Base-by-base conservation (phyloP, 768 basidiomycete genomes). In the Suillus fuscotomentosus region DNA sequence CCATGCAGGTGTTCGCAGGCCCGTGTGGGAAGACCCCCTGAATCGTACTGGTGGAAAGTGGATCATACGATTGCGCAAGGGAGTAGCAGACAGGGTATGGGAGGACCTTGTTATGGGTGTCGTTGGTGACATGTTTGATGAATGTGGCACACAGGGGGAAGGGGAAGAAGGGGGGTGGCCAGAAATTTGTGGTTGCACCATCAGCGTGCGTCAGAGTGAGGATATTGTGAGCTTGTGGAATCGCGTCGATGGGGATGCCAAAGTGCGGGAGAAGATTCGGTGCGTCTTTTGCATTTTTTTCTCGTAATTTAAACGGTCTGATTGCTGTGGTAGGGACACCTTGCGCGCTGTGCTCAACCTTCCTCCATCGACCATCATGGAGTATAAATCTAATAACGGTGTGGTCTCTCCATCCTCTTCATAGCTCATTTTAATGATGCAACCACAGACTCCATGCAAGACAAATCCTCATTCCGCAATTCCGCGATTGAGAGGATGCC, bases 141-240 rank as follows among this genome's bases (percentile, higher is more conserved):
- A 86, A 47, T 87, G 86, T 69, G 69, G 80, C 76, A 65, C 64
- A 53, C 38, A 57, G 15, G 71, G 70, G 51, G 80, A 81, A 20
- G 76, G 65, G 38, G 76, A 75, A 39, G 70, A 78, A 4, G 74
- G 78, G 1, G 76, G 70, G 5, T 86, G 83, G 83, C 90, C 90
- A 22, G 91, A 94, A 74, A 94, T 99, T 41, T 95, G 95, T 71
- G 97, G 96, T 48, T 95, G 94, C 73, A 98, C 96, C 38, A 90
- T 99, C 73, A 95, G 92, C 73, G 95, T 97, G 63, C 79, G 97
- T 69, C 90, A 92, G 77, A 91, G 87, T 68, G 97, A 99, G 80
- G 97, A 98, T 73, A 97, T 98, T 66, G 81, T 99, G 63, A 92
- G 90, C 68, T 71, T 99, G 24, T 99, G 97, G 97, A 95, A 96